phyloP scores from a whole-genome alignment of 2,329 filamentous ascomycete genomes.

The Aureobasidium sp. region DNA sequence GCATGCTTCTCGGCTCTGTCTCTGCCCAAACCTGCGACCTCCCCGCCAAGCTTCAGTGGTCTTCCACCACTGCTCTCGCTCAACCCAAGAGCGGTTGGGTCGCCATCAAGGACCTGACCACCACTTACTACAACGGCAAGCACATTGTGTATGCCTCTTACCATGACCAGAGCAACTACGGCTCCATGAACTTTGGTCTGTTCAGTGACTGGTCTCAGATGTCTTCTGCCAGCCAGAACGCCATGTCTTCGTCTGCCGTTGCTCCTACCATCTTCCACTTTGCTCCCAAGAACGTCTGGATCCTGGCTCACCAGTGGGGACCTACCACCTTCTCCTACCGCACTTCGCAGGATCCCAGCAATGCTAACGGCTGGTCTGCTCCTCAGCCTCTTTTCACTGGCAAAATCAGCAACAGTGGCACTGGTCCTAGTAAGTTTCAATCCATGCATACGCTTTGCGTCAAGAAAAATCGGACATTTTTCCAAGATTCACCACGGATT shows the following conservation, averaged over 20 bases:
- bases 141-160: slow-evolving; percentile 55
- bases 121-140: slow-evolving; percentile 48
- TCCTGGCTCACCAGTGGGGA: slow-evolving; percentile 62
- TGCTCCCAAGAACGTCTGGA: slow-evolving; percentile 53
- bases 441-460: too few relatives aligned
- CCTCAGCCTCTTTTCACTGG: slow-evolving; percentile 52
- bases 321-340: slow-evolving; percentile 52
- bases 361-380: slow-evolving; percentile 51
- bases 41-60: slow-evolving; percentile 51
- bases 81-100: slow-evolving; percentile 48
- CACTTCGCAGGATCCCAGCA: slow-evolving; percentile 52
- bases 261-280: slow-evolving; percentile 61
- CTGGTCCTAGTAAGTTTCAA: too few relatives aligned
- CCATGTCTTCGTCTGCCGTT: slow-evolving; percentile 43
- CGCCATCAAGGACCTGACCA: slow-evolving; percentile 58
- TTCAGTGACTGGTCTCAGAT: slow-evolving; percentile 50
- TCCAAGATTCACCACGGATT: too few relatives aligned
- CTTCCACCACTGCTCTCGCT: slow-evolving; percentile 45
- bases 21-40: slow-evolving; percentile 38
- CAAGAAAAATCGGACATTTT: too few relatives aligned
- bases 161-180: slow-evolving; percentile 43
- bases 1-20: slow-evolving; percentile 16
- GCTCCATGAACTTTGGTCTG: slow-evolving; percentile 53
- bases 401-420: slow-evolving; percentile 44
- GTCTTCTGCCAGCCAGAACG: slow-evolving; percentile 46